phyloP scores from a whole-genome alignment of 1,284 basidiomycete genomes.

The Retiboletus flavoniger region DNA sequence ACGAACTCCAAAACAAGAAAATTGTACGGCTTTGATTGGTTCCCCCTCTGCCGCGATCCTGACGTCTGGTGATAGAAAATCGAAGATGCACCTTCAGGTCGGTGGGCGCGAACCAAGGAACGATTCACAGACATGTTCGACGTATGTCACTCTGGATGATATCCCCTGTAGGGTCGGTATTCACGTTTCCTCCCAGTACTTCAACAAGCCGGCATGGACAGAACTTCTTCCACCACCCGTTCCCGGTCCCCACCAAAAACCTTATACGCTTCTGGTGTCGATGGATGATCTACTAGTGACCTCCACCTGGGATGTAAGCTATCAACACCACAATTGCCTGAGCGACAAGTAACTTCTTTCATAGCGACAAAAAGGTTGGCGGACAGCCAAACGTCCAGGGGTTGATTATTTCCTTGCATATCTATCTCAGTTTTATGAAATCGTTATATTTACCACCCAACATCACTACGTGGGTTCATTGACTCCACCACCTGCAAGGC shows the following conservation, averaged over 20 bases:
- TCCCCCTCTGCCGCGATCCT: slow-evolving; percentile 11
- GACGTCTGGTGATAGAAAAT: slow-evolving; percentile 43
- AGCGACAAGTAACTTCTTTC: neutral
- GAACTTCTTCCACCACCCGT: slow-evolving; percentile 89
- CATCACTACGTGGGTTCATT: slow-evolving; percentile 73
- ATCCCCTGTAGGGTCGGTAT: neutral
- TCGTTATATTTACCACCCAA: slow-evolving; percentile 94
- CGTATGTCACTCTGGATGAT: slow-evolving; percentile 40
- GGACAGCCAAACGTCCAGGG: slow-evolving; percentile 92
- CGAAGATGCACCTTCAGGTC: slow-evolving; percentile 55
- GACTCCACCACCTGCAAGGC: neutral
- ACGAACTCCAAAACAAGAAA: slow-evolving; percentile 52
- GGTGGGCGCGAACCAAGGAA: slow-evolving; percentile 60
- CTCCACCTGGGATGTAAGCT: slow-evolving; percentile 90
- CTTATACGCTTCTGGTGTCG: slow-evolving; percentile 90
- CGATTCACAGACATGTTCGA: slow-evolving; percentile 64
- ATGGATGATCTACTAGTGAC: slow-evolving; percentile 92
- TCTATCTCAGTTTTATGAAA: slow-evolving; percentile 96
- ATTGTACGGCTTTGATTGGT: slow-evolving; percentile 39
- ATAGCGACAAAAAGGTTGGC: slow-evolving; percentile 84
- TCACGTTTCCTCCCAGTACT: slow-evolving; percentile 55
- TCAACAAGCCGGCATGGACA: slow-evolving; percentile 90
- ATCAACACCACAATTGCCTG: neutral
- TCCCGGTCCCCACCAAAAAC: slow-evolving; percentile 82
- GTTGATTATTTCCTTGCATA: slow-evolving; percentile 98